These are phyloP conservation scores for Perilla frutescens DNA, from an alignment of 257 asterid species.

Conservation along the genomic window DNA sequence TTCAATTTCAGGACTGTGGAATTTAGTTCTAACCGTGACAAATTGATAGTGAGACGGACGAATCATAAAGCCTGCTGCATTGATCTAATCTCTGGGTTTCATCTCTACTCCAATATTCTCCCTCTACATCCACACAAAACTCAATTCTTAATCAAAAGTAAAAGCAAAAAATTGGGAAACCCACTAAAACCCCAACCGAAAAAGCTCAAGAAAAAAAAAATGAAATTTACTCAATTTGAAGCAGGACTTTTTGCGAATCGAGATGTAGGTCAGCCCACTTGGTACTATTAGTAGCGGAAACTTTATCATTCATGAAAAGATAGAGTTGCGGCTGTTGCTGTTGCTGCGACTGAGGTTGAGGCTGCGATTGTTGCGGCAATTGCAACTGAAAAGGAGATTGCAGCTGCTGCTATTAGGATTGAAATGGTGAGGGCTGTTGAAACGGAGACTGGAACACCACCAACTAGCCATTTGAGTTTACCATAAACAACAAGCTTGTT, in stretches of 20 bases:
- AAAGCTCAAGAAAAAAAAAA: background rate
- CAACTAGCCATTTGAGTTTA: too few relatives aligned
- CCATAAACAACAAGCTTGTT: too few relatives aligned
- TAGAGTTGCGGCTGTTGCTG: constrained; percentile 68
- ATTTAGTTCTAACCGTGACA: too few relatives aligned
- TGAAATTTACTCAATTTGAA: constrained; percentile 74
- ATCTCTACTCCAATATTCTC: constrained; percentile 83
- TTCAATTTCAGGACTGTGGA: too few relatives aligned
- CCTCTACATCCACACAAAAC: constrained; percentile 56
- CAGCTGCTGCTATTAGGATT: constrained; percentile 49
- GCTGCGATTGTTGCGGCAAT: constrained; percentile 47
- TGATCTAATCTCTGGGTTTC: constrained; percentile 94
- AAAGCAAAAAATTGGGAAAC: background rate
- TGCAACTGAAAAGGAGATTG: constrained; percentile 60
- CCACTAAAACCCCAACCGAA: background rate
- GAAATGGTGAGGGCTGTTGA: constrained; percentile 50
- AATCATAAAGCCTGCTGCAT: constrained; percentile 87
- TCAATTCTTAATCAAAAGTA: too few relatives aligned
- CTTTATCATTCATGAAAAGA: constrained; percentile 75
- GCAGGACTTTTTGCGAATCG: constrained; percentile 84
- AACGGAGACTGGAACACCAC: constrained; percentile 45
- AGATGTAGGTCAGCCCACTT: constrained; percentile 99
- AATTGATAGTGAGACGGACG: constrained; percentile 77
- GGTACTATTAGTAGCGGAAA: constrained; percentile 84
- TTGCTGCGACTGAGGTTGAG: constrained; percentile 39